Evolutionary conservation across 2,329 filamentous ascomycete species (phyloP).

Genomic region (Amauroascus niger): DNA sequence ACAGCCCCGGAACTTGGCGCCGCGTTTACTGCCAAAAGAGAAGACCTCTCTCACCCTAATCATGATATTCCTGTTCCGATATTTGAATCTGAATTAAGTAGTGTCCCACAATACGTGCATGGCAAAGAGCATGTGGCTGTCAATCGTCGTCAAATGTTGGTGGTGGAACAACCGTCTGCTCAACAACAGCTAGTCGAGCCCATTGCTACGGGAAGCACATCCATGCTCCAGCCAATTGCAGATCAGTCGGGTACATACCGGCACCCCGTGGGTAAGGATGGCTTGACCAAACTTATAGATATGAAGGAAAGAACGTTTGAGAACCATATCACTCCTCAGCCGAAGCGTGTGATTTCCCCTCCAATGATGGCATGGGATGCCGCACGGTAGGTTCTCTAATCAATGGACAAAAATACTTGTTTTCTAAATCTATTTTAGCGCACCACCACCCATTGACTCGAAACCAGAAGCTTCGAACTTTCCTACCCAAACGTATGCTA

Average conservation of each 20-base stretch:
- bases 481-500: constrained; percentile 66
- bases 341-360: constrained; percentile 45
- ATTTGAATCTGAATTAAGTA: constrained; percentile 20
- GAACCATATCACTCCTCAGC: constrained; percentile 29
- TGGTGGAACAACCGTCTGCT: background rate
- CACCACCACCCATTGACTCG: constrained; percentile 53
- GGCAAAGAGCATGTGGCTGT: constrained; percentile 37
- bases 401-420: constrained; percentile 5
- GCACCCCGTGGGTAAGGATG: too few relatives aligned
- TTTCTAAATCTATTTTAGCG: constrained; percentile 37
- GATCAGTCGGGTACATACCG: too few relatives aligned
- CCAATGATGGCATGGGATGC: constrained; percentile 55
- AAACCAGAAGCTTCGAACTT: constrained; percentile 80
- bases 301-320: constrained; percentile 23
- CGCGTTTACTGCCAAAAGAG: background rate
- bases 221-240: constrained; percentile 8
- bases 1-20: background rate
- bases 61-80: background rate
- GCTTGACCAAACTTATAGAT: constrained; percentile 12
- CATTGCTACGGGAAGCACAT: background rate
- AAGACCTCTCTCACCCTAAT: too few relatives aligned
- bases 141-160: background rate
- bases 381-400: constrained; percentile 42
- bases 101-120: constrained; percentile 38
- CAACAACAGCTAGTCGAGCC: background rate